A percentile compares a stretch with the other conserved stretches of the same genome.
These are phyloP conservation scores for Diplodia intermedia DNA, from an alignment of 2,329 filamentous ascomycete genomes.

Conservation along the genomic window DNA sequence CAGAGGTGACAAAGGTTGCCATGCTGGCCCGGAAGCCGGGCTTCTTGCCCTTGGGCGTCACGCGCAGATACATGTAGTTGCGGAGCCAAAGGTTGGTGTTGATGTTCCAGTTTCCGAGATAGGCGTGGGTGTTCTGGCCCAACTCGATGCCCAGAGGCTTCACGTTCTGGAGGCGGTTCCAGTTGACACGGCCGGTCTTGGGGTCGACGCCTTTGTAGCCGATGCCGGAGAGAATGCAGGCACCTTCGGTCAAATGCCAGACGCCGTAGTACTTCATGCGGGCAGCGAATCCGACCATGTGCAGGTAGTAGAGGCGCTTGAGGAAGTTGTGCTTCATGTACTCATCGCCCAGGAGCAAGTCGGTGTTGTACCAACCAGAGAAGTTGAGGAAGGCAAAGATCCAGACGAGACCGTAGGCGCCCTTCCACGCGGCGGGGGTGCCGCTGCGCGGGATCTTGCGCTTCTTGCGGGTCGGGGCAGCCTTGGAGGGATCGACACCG, in stretches of 20 bases:
- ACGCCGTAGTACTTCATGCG: slow-evolving; percentile 97
- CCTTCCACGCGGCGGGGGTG: slow-evolving; percentile 81
- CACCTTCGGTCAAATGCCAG: slow-evolving; percentile 90
- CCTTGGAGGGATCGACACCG: slow-evolving; percentile 82
- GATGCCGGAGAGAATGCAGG: slow-evolving; percentile 90
- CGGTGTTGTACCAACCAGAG: slow-evolving; percentile 68
- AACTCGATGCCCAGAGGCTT: slow-evolving; percentile 83
- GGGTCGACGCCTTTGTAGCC: slow-evolving; percentile 94
- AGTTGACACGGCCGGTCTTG: slow-evolving; percentile 81
- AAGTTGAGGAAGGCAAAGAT: slow-evolving; percentile 79
- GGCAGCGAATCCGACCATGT: slow-evolving; percentile 82
- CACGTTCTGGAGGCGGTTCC: slow-evolving; percentile 91
- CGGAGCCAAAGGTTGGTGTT: slow-evolving; percentile 97
- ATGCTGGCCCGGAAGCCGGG: slow-evolving; percentile 94
- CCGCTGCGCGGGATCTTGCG: slow-evolving; percentile 91
- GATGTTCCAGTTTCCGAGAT: slow-evolving; percentile 95
- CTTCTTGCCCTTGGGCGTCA: slow-evolving; percentile 94
- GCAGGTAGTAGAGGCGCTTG: slow-evolving; percentile 76
- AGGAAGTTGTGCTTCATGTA: slow-evolving; percentile 73
- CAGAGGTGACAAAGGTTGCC: slow-evolving; percentile 92
- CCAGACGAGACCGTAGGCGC: slow-evolving; percentile 75
- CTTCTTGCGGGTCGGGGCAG: slow-evolving; percentile 84
- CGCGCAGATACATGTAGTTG: slow-evolving; percentile 93
- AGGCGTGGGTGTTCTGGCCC: slow-evolving; percentile 92
- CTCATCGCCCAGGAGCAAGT: slow-evolving; percentile 68